Evolutionary conservation across 1,284 basidiomycete genomes (phyloP).

Genomic region (Cutaneotrichosporon cavernicola): DNA sequence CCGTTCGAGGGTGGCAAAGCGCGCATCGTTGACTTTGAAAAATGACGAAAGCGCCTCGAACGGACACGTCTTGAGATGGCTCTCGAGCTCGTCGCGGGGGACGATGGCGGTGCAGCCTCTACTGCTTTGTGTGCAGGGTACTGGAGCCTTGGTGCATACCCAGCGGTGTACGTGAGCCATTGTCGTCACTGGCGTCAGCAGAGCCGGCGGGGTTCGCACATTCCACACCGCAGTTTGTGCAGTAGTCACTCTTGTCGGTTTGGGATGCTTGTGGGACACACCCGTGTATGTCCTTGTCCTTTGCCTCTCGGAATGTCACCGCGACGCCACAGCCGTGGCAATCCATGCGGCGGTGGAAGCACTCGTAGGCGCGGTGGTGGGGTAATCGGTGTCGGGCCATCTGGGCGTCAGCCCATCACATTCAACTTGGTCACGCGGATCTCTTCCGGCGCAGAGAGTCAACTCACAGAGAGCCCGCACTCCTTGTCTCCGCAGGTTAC

Average conservation of each 20-base stretch:
- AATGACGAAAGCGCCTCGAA: constrained; percentile 66
- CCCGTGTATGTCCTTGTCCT: constrained; percentile 20
- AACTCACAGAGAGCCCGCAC: constrained; percentile 55
- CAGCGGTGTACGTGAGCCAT: constrained; percentile 30
- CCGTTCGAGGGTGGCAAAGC: constrained; percentile 52
- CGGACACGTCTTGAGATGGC: constrained; percentile 59
- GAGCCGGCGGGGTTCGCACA: not conserved
- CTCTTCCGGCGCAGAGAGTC: constrained; percentile 11
- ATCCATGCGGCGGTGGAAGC: constrained; percentile 46
- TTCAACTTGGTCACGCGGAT: not conserved
- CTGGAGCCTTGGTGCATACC: constrained; percentile 44
- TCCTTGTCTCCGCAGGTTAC: constrained; percentile 57
- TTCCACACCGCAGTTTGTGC: constrained; percentile 5
- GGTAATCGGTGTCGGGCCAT: constrained; percentile 39
- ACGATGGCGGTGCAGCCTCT: constrained; percentile 63
- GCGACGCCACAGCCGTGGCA: constrained; percentile 37
- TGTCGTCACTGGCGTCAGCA: constrained; percentile 5
- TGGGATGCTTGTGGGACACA: not conserved
- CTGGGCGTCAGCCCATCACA: constrained; percentile 19
- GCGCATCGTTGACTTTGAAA: constrained; percentile 58
- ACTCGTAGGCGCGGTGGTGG: constrained; percentile 47
- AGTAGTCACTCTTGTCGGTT: not conserved
- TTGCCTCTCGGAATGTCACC: constrained; percentile 34
- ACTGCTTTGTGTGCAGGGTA: constrained; percentile 58
- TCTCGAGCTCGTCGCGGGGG: constrained; percentile 52